These are phyloP conservation scores for Anthracocystis walkeri DNA, from an alignment of 1,284 basidiomycete species.

Conservation along the genomic window DNA sequence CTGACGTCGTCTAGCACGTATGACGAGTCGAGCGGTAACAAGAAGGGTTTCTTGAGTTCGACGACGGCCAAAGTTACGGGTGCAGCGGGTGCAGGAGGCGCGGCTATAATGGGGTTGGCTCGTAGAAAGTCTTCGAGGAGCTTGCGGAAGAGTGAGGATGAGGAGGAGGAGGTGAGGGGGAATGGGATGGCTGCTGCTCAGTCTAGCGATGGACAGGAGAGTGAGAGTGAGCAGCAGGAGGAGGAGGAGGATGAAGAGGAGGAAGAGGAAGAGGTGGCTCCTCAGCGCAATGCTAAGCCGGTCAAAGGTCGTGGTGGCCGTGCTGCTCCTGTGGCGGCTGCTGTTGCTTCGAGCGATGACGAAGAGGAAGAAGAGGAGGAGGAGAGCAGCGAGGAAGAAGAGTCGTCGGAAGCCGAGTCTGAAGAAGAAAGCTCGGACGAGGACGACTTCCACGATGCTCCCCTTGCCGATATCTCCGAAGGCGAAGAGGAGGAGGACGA, in stretches of 20 bases:
- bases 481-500: constrained; percentile 57
- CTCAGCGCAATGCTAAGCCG: constrained; percentile 17
- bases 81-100: constrained; percentile 32
- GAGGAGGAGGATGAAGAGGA: constrained; percentile 19
- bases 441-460: constrained; percentile 60
- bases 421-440: constrained; percentile 43
- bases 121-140: constrained; percentile 38
- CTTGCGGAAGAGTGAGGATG: constrained; percentile 10
- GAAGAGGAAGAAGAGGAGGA: constrained; percentile 17
- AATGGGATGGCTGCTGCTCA: constrained; percentile 16
- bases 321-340: constrained; percentile 16
- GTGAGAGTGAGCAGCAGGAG: constrained; percentile 12
- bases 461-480: constrained; percentile 60
- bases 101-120: constrained; percentile 18
- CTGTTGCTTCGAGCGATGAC: constrained; percentile 16
- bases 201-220: constrained; percentile 11
- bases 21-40: constrained; percentile 4
- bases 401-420: constrained; percentile 15
- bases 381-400: constrained; percentile 11
- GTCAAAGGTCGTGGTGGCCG: constrained; percentile 21
- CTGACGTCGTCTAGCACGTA: neutral
- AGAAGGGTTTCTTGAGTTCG: constrained; percentile 25
- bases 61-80: constrained; percentile 38
- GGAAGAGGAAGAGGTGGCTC: constrained; percentile 17
- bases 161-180: neutral